Evolutionary conservation across 106 monocot species (phyloP).

Genomic region (Agapanthus africanus): DNA sequence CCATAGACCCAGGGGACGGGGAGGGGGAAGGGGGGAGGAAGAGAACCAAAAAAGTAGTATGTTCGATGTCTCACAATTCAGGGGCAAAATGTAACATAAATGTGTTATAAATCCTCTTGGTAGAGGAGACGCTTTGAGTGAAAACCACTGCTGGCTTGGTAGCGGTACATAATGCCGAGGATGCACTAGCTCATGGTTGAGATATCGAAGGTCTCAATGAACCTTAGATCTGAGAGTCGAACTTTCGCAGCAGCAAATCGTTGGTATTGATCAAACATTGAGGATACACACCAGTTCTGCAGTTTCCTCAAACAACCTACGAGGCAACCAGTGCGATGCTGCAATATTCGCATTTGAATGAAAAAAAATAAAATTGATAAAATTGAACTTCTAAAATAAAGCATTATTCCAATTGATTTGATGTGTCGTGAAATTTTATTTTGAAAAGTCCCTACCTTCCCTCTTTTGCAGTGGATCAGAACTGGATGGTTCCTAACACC

Average conservation of each 20-base stretch:
- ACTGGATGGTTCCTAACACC: slow-evolving; percentile 57
- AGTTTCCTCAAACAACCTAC: slow-evolving; percentile 65
- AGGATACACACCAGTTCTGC: slow-evolving; percentile 49
- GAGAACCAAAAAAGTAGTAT: too few species aligned
- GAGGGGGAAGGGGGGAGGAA: too few species aligned
- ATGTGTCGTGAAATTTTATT: too few species aligned
- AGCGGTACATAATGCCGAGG: slow-evolving; percentile 23
- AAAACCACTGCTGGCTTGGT: slow-evolving; percentile 15
- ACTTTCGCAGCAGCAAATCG: slow-evolving; percentile 36
- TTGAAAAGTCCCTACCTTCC: slow-evolving; percentile 40
- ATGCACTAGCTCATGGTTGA: slow-evolving; percentile 25
- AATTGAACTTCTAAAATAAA: too few species aligned
- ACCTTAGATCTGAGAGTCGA: slow-evolving; percentile 31
- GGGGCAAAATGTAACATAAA: too few species aligned
- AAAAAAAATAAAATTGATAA: not conserved
- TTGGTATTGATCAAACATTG: slow-evolving; percentile 48
- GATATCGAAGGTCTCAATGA: slow-evolving; percentile 51
- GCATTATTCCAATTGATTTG: too few species aligned
- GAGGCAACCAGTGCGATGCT: slow-evolving; percentile 68
- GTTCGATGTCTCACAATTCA: too few species aligned
- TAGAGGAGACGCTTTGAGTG: slow-evolving; percentile 22
- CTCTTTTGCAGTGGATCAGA: slow-evolving; percentile 59
- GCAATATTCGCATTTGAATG: not conserved
- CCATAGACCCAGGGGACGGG: too few species aligned
- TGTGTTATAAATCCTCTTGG: slow-evolving; percentile 1